Conservation (phyloP, 306 rosid genomes). For the Hippophae gyantsensis region DNA sequence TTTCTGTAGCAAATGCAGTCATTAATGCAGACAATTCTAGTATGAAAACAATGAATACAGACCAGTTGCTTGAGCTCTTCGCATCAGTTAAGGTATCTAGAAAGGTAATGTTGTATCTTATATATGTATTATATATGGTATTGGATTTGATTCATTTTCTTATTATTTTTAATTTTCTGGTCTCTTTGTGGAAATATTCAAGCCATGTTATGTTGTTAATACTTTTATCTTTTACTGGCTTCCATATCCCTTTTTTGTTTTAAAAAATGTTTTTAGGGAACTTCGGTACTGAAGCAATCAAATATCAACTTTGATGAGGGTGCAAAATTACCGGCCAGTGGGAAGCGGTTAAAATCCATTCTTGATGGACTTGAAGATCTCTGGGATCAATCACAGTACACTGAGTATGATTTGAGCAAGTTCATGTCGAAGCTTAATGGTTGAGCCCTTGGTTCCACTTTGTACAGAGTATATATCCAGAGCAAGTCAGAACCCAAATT, state of each 20-base stretch:
- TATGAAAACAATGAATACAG: constrained; percentile 98
- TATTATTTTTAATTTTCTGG: too few species aligned
- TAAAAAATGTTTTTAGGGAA: constrained; percentile 33
- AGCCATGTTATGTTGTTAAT: too few species aligned
- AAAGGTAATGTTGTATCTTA: constrained; percentile 41
- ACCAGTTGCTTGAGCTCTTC: constrained; percentile 92
- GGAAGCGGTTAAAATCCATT: constrained; percentile 83
- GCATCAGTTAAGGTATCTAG: constrained; percentile 63
- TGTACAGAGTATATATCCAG: constrained; percentile 31
- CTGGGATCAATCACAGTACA: constrained; percentile 93
- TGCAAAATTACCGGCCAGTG: constrained; percentile 40
- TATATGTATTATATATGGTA: not conserved
- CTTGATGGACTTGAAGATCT: constrained; percentile 93
- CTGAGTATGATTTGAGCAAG: constrained; percentile 78
- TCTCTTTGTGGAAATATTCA: not conserved
- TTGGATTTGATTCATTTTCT: not conserved
- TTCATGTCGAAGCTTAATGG: constrained; percentile 90
- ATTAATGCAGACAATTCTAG: constrained; percentile 92
- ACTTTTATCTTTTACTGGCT: not conserved
- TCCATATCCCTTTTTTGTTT: not conserved
- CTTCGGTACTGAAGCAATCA: constrained; percentile 36
- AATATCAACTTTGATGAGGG: constrained; percentile 36
- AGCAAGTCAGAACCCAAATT: constrained; percentile 29
- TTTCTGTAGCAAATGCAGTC: constrained; percentile 89
- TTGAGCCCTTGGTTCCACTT: constrained; percentile 22